Evolutionary conservation across 768 basidiomycete genomes (phyloP).

Genomic region (Strobilomyces dryophilus): DNA sequence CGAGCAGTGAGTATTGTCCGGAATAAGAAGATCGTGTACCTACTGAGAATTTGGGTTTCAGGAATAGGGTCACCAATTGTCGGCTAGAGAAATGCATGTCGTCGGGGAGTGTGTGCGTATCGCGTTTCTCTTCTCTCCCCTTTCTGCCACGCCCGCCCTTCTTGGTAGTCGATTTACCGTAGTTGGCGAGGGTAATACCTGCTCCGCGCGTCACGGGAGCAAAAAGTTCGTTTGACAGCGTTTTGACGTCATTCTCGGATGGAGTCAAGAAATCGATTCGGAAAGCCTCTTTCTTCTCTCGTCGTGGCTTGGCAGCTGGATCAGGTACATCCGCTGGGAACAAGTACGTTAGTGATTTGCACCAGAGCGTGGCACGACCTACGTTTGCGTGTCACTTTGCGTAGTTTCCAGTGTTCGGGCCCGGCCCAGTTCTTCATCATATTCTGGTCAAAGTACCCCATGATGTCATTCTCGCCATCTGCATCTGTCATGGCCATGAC

Average conservation of each 20-base stretch:
- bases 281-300: constrained; percentile 76
- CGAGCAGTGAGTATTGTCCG: neutral
- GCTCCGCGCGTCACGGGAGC: constrained; percentile 68
- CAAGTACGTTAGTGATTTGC: neutral
- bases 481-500: constrained; percentile 81
- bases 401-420: constrained; percentile 96
- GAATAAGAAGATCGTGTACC: constrained; percentile 25
- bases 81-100: constrained; percentile 96
- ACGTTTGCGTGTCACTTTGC: constrained; percentile 79
- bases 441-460: constrained; percentile 88
- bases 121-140: constrained; percentile 54
- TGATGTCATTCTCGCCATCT: constrained; percentile 52
- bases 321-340: constrained; percentile 47
- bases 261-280: constrained; percentile 75
- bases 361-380: constrained; percentile 23
- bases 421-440: constrained; percentile 97
- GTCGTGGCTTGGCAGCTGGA: constrained; percentile 48
- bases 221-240: constrained; percentile 68
- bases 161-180: constrained; percentile 30
- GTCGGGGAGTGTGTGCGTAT: constrained; percentile 81
- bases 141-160: constrained; percentile 45
- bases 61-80: constrained; percentile 86
- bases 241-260: constrained; percentile 55
- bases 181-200: constrained; percentile 64
- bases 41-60: constrained; percentile 95